A percentile compares a stretch with the other conserved stretches of the same genome.
These are phyloP conservation scores for Silene noctiflora DNA, from an alignment of 179 eudicot genomes.

Conservation along the genomic window DNA sequence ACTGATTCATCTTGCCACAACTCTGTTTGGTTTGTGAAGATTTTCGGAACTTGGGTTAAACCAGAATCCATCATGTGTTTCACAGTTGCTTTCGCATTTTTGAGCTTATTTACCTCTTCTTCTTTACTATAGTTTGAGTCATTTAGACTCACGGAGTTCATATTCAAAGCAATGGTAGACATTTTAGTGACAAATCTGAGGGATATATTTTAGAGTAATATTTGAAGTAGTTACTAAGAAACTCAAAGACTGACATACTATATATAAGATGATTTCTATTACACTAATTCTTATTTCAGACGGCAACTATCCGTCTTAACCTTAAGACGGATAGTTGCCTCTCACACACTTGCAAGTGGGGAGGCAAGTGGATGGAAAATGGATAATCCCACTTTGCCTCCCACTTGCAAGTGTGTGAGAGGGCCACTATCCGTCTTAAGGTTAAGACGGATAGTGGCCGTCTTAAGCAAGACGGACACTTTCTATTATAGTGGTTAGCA, in stretches of 20 bases:
- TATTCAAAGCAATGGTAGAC: background rate
- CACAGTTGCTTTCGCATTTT: slow-evolving; percentile 12
- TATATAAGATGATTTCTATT: slow-evolving; percentile 14
- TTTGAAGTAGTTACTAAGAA: no score
- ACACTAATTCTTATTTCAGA: no score
- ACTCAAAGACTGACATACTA: background rate
- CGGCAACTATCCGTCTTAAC: no score
- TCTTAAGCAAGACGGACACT: no score
- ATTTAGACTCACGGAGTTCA: background rate
- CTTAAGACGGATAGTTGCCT: no score
- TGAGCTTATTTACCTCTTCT: slow-evolving; percentile 3
- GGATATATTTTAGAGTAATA: background rate
- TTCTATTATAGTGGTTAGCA: background rate
- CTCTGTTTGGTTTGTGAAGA: slow-evolving; percentile 7
- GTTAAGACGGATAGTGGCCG: no score
- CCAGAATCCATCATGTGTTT: slow-evolving; percentile 9
- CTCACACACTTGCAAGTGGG: no score
- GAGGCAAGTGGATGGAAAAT: no score
- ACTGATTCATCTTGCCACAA: slow-evolving; percentile 4
- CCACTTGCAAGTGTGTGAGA: no score
- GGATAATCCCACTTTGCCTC: no score
- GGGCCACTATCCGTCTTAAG: no score
- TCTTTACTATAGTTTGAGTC: background rate
- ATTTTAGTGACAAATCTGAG: background rate
- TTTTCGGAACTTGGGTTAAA: slow-evolving; percentile 4